These are phyloP conservation scores for Nicotiana otophora DNA, from an alignment of 257 asterid genomes.

Conservation along the genomic window DNA sequence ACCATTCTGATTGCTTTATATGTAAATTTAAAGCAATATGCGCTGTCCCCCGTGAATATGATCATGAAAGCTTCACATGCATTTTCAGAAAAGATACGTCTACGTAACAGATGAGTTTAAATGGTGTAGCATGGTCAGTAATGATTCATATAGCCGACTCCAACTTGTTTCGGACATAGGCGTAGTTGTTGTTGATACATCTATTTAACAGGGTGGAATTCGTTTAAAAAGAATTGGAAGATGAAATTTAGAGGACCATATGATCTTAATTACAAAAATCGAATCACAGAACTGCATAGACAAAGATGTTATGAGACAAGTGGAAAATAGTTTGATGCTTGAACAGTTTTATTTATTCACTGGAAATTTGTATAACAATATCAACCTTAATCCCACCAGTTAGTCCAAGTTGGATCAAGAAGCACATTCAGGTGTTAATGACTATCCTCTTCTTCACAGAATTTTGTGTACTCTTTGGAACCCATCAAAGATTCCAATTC, in stretches of 20 bases:
- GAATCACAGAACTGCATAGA: neutral
- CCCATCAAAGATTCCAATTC: conserved; percentile 65
- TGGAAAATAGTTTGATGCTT: neutral
- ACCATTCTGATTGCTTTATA: neutral
- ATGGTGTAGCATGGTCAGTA: no score
- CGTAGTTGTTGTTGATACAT: neutral
- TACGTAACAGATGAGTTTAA: neutral
- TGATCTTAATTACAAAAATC: neutral
- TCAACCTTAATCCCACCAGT: conserved; percentile 11
- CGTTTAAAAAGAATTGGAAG: neutral
- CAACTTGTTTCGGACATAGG: no score
- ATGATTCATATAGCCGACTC: no score
- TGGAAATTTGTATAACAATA: neutral
- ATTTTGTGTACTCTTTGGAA: conserved; percentile 62
- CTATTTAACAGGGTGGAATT: neutral
- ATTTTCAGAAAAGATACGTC: neutral
- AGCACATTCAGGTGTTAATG: neutral
- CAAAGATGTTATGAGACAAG: neutral
- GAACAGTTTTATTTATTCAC: neutral
- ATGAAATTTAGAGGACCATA: neutral
- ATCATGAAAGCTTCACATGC: neutral
- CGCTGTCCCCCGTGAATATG: neutral
- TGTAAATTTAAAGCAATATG: neutral
- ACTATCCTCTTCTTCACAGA: conserved; percentile 83
- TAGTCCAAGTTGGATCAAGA: conserved; percentile 13